A percentile compares a stretch with the other conserved stretches of the same genome.
Evolutionary conservation across 106 monocot genomes (phyloP).

Genomic region (Narthecium ossifragum): DNA sequence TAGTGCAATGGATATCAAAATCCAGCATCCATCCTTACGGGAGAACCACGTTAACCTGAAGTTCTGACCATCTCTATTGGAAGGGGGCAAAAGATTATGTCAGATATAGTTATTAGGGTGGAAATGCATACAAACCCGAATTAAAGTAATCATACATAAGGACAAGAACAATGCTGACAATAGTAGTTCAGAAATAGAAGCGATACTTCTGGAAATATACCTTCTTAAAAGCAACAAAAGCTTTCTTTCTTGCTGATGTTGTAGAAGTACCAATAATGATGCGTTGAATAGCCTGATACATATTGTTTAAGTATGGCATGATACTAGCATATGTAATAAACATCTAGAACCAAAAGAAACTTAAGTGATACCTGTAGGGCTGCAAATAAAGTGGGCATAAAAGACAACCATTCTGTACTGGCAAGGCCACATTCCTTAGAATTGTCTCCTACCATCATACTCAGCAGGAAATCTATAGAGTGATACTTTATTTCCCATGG

Average conservation of each 20-base stretch:
- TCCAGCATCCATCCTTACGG: too few relatives aligned
- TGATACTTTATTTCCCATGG: slow-evolving; percentile 74
- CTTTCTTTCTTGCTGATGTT: slow-evolving; percentile 63
- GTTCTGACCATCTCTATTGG: too few relatives aligned
- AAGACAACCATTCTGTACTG: slow-evolving; percentile 29
- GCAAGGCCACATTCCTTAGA: slow-evolving; percentile 20
- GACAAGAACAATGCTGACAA: background rate
- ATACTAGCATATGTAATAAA: background rate
- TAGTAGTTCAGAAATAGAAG: slow-evolving; percentile 2
- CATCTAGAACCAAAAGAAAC: background rate
- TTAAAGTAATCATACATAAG: too few relatives aligned
- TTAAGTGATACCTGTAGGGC: slow-evolving; percentile 45
- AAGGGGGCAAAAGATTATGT: too few relatives aligned
- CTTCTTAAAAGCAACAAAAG: slow-evolving; percentile 59
- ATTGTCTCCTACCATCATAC: slow-evolving; percentile 30
- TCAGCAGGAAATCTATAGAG: slow-evolving; percentile 46
- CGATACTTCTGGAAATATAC: slow-evolving; percentile 18
- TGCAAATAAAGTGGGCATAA: slow-evolving; percentile 48
- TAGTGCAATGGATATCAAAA: too few relatives aligned
- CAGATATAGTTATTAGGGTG: too few relatives aligned
- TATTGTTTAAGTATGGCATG: background rate
- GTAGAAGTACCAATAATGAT: slow-evolving; percentile 59
- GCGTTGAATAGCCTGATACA: slow-evolving; percentile 58
- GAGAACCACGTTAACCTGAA: too few relatives aligned
- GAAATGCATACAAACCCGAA: too few relatives aligned